A percentile compares a stretch with the other conserved stretches of the same genome.
Evolutionary conservation across 305 asterid genomes (phyloP).

Genomic region (Fraxinus velutina): DNA sequence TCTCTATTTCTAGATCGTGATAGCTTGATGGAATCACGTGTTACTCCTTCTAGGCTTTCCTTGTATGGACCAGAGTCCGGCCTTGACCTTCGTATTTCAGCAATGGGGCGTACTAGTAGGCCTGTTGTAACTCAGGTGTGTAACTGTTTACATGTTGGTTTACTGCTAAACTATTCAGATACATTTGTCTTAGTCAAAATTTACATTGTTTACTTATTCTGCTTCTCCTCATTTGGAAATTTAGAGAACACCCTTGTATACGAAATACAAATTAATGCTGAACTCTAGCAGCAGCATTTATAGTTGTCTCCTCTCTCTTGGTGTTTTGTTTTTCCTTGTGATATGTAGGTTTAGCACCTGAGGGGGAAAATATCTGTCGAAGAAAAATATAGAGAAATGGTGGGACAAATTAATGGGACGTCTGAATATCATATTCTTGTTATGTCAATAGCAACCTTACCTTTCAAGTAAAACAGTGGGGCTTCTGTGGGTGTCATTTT

Average conservation of each 20-base stretch:
- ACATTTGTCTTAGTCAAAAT: not conserved
- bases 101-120: constrained; percentile 48
- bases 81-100: constrained; percentile 53
- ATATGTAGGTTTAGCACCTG: not conserved
- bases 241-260: not conserved
- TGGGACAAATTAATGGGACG: not conserved
- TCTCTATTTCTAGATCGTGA: constrained; percentile 56
- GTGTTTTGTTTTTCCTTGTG: not conserved
- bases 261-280: not conserved
- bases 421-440: not conserved
- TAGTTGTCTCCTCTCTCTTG: not conserved
- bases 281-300: not conserved
- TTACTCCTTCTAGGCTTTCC: constrained; percentile 46
- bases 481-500: not conserved
- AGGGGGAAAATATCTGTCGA: not conserved
- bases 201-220: not conserved
- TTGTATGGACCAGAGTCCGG: constrained; percentile 59
- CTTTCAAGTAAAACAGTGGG: not conserved
- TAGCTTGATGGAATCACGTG: constrained; percentile 54
- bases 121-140: constrained; percentile 81
- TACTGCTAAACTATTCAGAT: not conserved
- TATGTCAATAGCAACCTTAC: not conserved
- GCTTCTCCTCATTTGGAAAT: not conserved
- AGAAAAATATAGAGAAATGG: not conserved
- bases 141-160: not conserved